phyloP scores from a whole-genome alignment of 768 basidiomycete species.

The Auricularia auricula-judae region DNA sequence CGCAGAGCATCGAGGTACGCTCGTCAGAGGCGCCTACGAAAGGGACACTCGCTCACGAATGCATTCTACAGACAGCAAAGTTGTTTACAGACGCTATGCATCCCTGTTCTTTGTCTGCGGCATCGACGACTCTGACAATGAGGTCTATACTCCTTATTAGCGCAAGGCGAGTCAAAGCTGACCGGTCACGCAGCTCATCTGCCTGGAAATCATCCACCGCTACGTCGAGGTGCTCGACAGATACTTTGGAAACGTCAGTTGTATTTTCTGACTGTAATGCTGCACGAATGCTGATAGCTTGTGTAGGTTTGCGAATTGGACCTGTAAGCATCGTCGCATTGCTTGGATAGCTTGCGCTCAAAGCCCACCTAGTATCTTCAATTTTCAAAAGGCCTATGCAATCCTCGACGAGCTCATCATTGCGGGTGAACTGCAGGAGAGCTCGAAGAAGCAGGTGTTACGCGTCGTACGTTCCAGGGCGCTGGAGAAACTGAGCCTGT shows the following conservation, averaged over 20 bases:
- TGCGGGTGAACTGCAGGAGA: constrained; percentile 89
- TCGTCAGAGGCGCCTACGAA: not conserved
- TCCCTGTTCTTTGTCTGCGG: constrained; percentile 92
- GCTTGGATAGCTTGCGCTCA: constrained; percentile 2
- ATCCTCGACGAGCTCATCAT: constrained; percentile 90
- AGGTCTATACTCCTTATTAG: constrained; percentile 18
- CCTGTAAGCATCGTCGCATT: constrained; percentile 40
- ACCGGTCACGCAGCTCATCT: constrained; percentile 36
- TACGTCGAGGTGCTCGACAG: constrained; percentile 83
- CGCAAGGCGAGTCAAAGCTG: not conserved
- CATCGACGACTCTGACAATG: constrained; percentile 76
- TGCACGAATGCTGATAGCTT: constrained; percentile 16
- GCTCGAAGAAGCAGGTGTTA: constrained; percentile 64
- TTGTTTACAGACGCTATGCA: constrained; percentile 92
- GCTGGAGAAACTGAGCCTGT: not conserved
- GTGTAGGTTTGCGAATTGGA: constrained; percentile 76
- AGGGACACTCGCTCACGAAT: no score
- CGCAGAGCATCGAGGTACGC: not conserved
- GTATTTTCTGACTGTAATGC: not conserved
- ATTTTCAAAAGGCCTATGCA: constrained; percentile 95
- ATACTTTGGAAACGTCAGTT: constrained; percentile 74
- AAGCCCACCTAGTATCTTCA: constrained; percentile 63
- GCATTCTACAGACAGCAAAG: constrained; percentile 50
- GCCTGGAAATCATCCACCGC: constrained; percentile 87
- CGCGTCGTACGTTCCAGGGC: constrained; percentile 34